Base-by-base conservation (phyloP, 2,329 filamentous ascomycete species). In the Dothideomycetes sp. region DNA sequence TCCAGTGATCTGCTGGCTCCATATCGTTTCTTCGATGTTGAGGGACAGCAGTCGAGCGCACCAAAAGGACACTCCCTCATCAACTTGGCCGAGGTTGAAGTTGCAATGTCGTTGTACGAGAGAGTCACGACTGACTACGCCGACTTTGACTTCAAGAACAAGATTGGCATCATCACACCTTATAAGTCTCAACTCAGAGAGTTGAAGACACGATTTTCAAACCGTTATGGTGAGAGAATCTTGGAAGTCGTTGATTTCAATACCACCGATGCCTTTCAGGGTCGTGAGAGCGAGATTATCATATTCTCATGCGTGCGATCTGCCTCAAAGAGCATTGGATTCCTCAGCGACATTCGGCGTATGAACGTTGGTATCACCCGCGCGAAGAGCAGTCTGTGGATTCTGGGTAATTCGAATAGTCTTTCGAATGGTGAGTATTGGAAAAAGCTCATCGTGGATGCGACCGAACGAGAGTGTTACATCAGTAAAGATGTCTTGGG, bases 281-380 rank as follows among this genome's bases (percentile, higher is more conserved):
- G 91, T 46, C 79, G 93, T 49, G 91, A 98, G 62, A 91, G 87
- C 54, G 91, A 98, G 56, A 81, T 98, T 47, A 96, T 98, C 60
- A 96, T 98, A 47, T 98, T 98, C 66, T 96, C 91, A 31, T 98
- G 93, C 60, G 91, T 98, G 45, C 81, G 91, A 65, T 89, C 91
- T 16, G 89, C 83, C 19, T 77, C 84, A n/a, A 84, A 81, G 5
- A 83, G 84, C 53, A 94, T 98, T 55, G 91, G 91, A 71, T 98
- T 98, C 76, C 81, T 98, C 74, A 84, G 85, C 40, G 91, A 98
- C 59, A 94, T 98, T 55, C 79, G 91, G 43, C 89, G 91, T 71
- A 96, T 98, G 93, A 98, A 98, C 61, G 91, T 98, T 54, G 91
- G 91, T 65, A 70, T 98, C 44, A 98, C 91, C 16, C 82, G 91